Conservation (phyloP, 129 eudicot genomes). For the sunflower (Helianthus annuus) region HanXRQr2.0-SUNRISE NC_035437.2:175948598-175949097, state of each 20-base stretch:
- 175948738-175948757: conserved; percentile 43
- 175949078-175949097: conserved; percentile 41
- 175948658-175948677: conserved; percentile 27
- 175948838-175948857: conserved; percentile 41
- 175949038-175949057: conserved; percentile 42
- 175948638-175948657: conserved; percentile 35
- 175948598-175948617: conserved; percentile 12
- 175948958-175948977: conserved; percentile 31
- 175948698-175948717: conserved; percentile 41
- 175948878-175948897: conserved; percentile 46
- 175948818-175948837: conserved; percentile 45
- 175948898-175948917: conserved; percentile 35
- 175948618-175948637: conserved; percentile 31
- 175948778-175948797: conserved; percentile 43
- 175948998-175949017: conserved; percentile 35
- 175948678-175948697: conserved; percentile 43
- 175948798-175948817: conserved; percentile 41
- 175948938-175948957: conserved; percentile 39
- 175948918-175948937: conserved; percentile 40
- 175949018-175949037: conserved; percentile 43
- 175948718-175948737: conserved; percentile 42
- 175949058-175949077: conserved; percentile 41
- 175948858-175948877: conserved; percentile 39
- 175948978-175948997: conserved; percentile 30
- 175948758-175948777: conserved; percentile 51